Evolutionary conservation across 179 eudicot genomes (phyloP).

Genomic region (Vitellaria paradoxa): DNA sequence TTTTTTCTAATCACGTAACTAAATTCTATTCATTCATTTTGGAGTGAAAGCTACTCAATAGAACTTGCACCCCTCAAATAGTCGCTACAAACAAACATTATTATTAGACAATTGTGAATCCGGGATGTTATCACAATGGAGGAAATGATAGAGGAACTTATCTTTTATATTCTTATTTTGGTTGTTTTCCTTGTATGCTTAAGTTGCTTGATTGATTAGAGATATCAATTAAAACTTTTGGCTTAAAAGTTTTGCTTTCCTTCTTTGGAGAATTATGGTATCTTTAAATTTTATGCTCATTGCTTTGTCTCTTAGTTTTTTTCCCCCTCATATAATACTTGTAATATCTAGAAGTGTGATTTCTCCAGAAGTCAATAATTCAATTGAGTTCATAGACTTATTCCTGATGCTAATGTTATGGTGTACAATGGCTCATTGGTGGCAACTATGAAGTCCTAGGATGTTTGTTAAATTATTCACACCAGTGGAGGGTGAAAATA

Average conservation of each 20-base stretch:
- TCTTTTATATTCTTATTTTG: background rate
- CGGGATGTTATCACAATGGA: background rate
- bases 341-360: background rate
- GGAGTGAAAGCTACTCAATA: background rate
- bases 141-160: background rate
- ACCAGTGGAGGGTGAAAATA: background rate
- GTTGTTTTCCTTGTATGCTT: background rate
- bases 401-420: background rate
- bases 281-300: background rate
- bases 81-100: background rate
- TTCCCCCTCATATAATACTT: background rate
- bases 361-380: background rate
- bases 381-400: background rate
- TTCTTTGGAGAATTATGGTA: no score
- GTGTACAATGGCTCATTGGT: background rate
- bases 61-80: background rate
- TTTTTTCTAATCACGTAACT: no score
- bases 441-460: background rate
- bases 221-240: background rate
- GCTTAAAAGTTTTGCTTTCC: background rate
- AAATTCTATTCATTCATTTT: background rate
- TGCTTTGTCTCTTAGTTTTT: background rate
- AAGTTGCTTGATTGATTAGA: background rate
- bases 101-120: constrained; percentile 3
- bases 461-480: background rate